Conservation (phyloP, 208 protist genomes). For the Ichthyophonus hoferi region DNA sequence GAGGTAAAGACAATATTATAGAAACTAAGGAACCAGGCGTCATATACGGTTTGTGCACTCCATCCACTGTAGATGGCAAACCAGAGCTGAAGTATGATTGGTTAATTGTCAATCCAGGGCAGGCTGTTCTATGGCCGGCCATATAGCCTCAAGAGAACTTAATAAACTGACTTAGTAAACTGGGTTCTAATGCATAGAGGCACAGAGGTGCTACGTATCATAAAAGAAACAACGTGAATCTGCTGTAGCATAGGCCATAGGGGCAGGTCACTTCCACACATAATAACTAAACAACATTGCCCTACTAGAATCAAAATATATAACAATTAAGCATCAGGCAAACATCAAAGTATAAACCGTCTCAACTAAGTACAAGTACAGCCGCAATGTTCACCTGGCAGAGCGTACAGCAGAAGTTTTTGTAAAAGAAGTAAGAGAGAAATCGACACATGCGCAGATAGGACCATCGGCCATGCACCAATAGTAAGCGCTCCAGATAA, state of each 20-base stretch:
- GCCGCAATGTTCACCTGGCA: conserved; percentile 46
- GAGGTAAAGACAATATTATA: conserved; percentile 41
- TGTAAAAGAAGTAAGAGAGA: conserved; percentile 66
- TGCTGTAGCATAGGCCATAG: too few species aligned
- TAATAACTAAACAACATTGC: too few species aligned
- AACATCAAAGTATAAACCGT: background rate
- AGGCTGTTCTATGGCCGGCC: too few species aligned
- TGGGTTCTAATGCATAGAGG: too few species aligned
- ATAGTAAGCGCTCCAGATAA: conserved; percentile 79
- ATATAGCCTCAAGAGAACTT: too few species aligned
- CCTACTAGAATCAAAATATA: too few species aligned
- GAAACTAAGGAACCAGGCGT: conserved; percentile 46
- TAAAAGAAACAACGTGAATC: too few species aligned
- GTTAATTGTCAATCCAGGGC: too few species aligned
- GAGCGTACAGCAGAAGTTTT: conserved; percentile 59
- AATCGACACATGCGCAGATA: conserved; percentile 56
- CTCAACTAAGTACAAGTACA: background rate
- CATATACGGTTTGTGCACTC: conserved; percentile 50
- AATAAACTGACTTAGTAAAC: too few species aligned
- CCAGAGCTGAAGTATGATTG: background rate
- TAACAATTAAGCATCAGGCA: too few species aligned
- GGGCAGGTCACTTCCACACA: too few species aligned
- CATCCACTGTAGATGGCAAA: conserved; percentile 9
- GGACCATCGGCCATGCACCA: conserved; percentile 85
- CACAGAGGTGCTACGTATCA: too few species aligned